Conservation (phyloP, 2,329 filamentous ascomycete species). For the Fusarium protoensiforme region DNA sequence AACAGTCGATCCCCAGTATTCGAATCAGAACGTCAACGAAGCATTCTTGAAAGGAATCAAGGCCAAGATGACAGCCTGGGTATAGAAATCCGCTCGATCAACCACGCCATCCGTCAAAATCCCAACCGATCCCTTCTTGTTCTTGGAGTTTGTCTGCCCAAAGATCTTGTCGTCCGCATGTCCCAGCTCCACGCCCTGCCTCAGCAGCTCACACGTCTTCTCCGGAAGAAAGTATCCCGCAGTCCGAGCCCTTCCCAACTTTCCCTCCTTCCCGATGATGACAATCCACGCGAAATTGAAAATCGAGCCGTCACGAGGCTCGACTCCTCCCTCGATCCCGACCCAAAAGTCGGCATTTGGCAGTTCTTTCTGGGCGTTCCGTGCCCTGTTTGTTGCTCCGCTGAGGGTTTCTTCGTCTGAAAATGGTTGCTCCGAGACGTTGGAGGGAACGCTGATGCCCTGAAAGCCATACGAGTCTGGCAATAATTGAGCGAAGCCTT, state of each 20-base stretch:
- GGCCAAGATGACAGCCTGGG: slow-evolving; percentile 53
- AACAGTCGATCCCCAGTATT: background rate
- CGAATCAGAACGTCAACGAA: slow-evolving; percentile 44
- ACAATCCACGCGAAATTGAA: slow-evolving; percentile 56
- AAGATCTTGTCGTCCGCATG: slow-evolving; percentile 53
- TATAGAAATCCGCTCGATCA: slow-evolving; percentile 50
- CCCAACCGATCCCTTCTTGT: slow-evolving; percentile 53
- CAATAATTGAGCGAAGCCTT: slow-evolving; percentile 52
- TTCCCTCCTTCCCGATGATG: slow-evolving; percentile 43
- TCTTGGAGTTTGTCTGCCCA: slow-evolving; percentile 51
- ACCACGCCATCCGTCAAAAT: slow-evolving; percentile 53
- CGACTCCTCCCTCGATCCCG: slow-evolving; percentile 55
- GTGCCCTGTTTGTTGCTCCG: slow-evolving; percentile 52
- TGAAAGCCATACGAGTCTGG: slow-evolving; percentile 42
- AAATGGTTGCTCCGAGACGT: slow-evolving; percentile 54
- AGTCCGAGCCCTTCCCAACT: slow-evolving; percentile 51
- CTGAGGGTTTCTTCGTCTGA: slow-evolving; percentile 52
- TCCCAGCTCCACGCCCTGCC: slow-evolving; percentile 51
- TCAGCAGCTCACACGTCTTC: slow-evolving; percentile 49
- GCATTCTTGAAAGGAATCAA: slow-evolving; percentile 54
- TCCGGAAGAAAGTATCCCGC: slow-evolving; percentile 51
- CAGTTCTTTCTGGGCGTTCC: slow-evolving; percentile 43
- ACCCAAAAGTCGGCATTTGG: slow-evolving; percentile 53
- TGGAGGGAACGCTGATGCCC: slow-evolving; percentile 49
- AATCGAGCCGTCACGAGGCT: slow-evolving; percentile 42